Conservation (phyloP, 306 rosid species). For the Crotalaria pallida region DNA sequence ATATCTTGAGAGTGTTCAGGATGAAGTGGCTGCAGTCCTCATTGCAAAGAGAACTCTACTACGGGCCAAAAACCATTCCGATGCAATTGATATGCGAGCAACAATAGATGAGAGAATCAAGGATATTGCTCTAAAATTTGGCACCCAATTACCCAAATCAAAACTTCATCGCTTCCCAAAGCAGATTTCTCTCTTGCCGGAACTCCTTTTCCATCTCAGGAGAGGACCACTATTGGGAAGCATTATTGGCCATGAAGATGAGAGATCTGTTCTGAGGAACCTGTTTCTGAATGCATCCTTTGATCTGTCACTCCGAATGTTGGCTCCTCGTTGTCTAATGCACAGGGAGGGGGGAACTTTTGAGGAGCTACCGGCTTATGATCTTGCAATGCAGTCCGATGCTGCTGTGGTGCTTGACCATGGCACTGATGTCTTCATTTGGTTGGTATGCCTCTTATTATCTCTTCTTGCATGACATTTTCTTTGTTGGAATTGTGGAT, state of each 20-base stretch:
- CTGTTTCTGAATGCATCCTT: slow-evolving; percentile 86
- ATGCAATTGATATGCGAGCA: slow-evolving; percentile 62
- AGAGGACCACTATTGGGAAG: slow-evolving; percentile 88
- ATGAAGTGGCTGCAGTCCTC: slow-evolving; percentile 79
- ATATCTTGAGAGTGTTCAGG: slow-evolving; percentile 82
- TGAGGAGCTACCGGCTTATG: slow-evolving; percentile 91
- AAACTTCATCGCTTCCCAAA: slow-evolving; percentile 73
- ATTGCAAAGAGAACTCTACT: slow-evolving; percentile 81
- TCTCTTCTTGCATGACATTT: slow-evolving; percentile 8
- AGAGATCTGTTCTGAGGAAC: slow-evolving; percentile 79
- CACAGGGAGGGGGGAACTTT: slow-evolving; percentile 88
- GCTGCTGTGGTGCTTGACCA: slow-evolving; percentile 84
- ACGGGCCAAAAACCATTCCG: slow-evolving; percentile 59
- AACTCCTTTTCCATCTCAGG: slow-evolving; percentile 83
- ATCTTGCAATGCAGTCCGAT: slow-evolving; percentile 95
- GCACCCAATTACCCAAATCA: slow-evolving; percentile 65
- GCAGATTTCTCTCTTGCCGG: slow-evolving; percentile 75
- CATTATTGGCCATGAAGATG: slow-evolving; percentile 95
- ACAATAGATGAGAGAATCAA: slow-evolving; percentile 84
- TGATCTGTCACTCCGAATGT: slow-evolving; percentile 88
- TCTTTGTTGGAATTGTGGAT: background rate
- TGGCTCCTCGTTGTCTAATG: slow-evolving; percentile 93
- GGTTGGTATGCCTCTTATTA: slow-evolving; percentile 56
- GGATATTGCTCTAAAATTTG: slow-evolving; percentile 75
- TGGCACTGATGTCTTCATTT: slow-evolving; percentile 93